A percentile compares a stretch with the other conserved stretches of the same genome.
Conservation (phyloP, 345 rosid species). For the Tarenaya hassleriana region DNA sequence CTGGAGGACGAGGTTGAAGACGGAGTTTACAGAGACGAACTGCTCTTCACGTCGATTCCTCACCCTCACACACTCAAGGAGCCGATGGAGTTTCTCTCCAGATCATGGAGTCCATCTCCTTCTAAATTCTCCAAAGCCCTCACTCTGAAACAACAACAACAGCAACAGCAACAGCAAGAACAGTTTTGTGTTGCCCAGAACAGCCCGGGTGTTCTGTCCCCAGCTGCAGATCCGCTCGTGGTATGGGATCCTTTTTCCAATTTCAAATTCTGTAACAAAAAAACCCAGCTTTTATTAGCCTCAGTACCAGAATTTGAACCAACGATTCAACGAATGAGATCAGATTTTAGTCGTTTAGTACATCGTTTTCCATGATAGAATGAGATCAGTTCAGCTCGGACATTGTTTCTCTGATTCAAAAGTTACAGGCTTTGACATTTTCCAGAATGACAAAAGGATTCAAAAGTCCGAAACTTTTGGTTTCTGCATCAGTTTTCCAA, state of each 20-base stretch:
- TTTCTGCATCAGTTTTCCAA: too few species aligned
- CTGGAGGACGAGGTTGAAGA: conserved; percentile 50
- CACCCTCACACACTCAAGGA: conserved; percentile 84
- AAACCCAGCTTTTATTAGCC: conserved; percentile 2
- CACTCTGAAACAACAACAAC: conserved; percentile 60
- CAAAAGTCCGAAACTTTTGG: not conserved
- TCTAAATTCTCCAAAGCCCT: conserved; percentile 90
- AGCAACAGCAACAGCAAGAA: conserved; percentile 35
- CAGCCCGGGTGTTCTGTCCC: conserved; percentile 26
- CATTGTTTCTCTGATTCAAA: not conserved
- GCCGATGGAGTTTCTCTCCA: conserved; percentile 87
- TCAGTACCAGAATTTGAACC: not conserved
- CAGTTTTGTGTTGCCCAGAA: conserved; percentile 27
- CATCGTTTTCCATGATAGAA: too few species aligned
- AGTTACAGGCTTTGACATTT: conserved; percentile 1
- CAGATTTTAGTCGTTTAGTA: too few species aligned
- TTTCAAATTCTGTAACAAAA: not conserved
- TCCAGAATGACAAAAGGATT: not conserved
- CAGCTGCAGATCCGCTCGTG: conserved; percentile 37
- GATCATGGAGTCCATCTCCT: conserved; percentile 92
- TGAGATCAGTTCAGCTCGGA: too few species aligned
- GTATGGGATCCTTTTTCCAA: conserved; percentile 25
- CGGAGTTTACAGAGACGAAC: conserved; percentile 24
- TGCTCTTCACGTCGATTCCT: conserved; percentile 45
- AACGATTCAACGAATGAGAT: not conserved